These are phyloP conservation scores for Bruguiera sexangula DNA, from an alignment of 345 rosid species.

Conservation along the genomic window DNA sequence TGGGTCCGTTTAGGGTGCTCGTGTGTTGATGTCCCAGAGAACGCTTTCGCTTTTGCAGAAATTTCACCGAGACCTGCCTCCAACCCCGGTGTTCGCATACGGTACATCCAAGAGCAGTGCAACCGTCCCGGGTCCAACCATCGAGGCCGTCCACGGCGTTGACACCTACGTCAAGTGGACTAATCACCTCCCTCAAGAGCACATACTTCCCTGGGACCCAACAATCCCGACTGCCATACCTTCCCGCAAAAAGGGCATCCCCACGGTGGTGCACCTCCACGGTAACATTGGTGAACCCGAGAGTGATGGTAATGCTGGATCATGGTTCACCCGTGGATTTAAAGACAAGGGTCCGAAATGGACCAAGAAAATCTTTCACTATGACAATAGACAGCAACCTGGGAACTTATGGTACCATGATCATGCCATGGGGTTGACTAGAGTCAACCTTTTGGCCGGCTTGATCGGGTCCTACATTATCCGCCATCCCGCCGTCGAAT, in stretches of 20 bases:
- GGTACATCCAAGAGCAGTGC: conserved; percentile 56
- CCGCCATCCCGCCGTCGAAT: conserved; percentile 53
- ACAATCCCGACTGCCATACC: conserved; percentile 72
- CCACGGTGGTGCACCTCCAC: conserved; percentile 95
- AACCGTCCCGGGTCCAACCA: conserved; percentile 88
- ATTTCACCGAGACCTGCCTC: conserved; percentile 85
- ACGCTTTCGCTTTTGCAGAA: conserved; percentile 36
- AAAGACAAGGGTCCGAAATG: conserved; percentile 56
- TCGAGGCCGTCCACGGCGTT: conserved; percentile 70
- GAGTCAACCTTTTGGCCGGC: conserved; percentile 87
- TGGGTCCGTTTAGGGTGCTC: too few species aligned
- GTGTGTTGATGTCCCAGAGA: neutral
- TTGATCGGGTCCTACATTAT: conserved; percentile 71
- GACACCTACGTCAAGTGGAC: conserved; percentile 66
- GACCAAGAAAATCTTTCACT: conserved; percentile 53
- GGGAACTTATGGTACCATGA: conserved; percentile 96
- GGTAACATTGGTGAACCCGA: conserved; percentile 70
- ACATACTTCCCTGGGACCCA: conserved; percentile 90
- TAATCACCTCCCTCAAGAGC: conserved; percentile 76
- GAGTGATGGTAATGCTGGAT: conserved; percentile 69
- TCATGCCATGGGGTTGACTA: conserved; percentile 83
- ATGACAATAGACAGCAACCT: conserved; percentile 69
- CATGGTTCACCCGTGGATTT: conserved; percentile 84
- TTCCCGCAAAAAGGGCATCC: conserved; percentile 45
- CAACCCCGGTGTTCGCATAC: conserved; percentile 75